phyloP scores from a whole-genome alignment of 2,329 filamentous ascomycete genomes.

The Nemania sp. region DNA sequence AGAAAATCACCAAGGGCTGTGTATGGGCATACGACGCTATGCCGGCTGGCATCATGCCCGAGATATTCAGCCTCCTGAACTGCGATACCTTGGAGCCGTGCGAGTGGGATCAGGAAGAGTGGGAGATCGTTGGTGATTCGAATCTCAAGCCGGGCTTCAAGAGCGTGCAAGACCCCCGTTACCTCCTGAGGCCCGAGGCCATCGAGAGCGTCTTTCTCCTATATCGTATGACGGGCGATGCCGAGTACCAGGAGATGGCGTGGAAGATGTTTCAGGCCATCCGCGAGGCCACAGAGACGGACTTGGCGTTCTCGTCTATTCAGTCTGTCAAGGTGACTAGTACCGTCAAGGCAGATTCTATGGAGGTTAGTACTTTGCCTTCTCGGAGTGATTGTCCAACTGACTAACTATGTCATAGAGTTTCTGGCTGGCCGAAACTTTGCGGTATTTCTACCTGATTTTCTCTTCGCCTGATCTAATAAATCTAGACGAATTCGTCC shows the following conservation, averaged over 20 bases:
- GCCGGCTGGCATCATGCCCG: slow-evolving; percentile 62
- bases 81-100: slow-evolving; percentile 46
- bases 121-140: slow-evolving; percentile 30
- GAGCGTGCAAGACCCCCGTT: slow-evolving; percentile 55
- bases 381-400: slow-evolving; percentile 44
- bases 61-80: slow-evolving; percentile 52
- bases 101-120: slow-evolving; percentile 49
- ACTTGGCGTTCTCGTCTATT: slow-evolving; percentile 54
- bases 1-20: slow-evolving; percentile 58
- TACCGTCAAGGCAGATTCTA: slow-evolving; percentile 41
- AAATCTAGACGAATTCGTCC: slow-evolving; percentile 64
- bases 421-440: slow-evolving; percentile 68
- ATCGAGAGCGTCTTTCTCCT: slow-evolving; percentile 59
- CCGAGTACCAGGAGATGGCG: slow-evolving; percentile 54
- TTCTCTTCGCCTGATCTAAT: slow-evolving; percentile 56
- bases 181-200: slow-evolving; percentile 56
- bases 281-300: slow-evolving; percentile 50
- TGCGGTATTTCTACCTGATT: slow-evolving; percentile 50
- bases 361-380: slow-evolving; percentile 28
- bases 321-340: slow-evolving; percentile 56
- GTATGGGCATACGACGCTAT: slow-evolving; percentile 62
- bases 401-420: slow-evolving; percentile 55
- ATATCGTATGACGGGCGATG: slow-evolving; percentile 56
- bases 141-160: slow-evolving; percentile 63
- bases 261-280: slow-evolving; percentile 59